Conservation (phyloP, 306 rosid genomes). For the Mucuna pruriens region DNA sequence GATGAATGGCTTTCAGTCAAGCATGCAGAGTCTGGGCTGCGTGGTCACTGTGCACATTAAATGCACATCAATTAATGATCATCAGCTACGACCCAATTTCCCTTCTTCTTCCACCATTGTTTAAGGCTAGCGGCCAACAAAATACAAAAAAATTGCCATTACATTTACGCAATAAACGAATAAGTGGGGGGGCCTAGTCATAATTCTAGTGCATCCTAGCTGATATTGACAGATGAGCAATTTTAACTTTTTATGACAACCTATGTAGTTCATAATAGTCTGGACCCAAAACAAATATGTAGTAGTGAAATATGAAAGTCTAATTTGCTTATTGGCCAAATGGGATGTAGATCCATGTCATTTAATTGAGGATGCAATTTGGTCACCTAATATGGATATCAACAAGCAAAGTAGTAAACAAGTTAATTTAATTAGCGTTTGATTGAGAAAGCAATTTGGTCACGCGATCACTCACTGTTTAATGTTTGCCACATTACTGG, state of each 20-base stretch:
- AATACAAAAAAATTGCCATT: slow-evolving; percentile 29
- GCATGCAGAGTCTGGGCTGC: slow-evolving; percentile 18
- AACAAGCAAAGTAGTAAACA: slow-evolving; percentile 13
- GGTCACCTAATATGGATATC: slow-evolving; percentile 33
- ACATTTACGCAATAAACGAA: slow-evolving; percentile 26
- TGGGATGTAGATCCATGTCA: background rate
- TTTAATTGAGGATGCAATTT: slow-evolving; percentile 27
- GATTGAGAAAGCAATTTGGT: slow-evolving; percentile 17
- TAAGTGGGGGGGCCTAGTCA: slow-evolving; percentile 39
- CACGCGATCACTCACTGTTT: slow-evolving; percentile 32
- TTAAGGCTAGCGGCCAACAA: slow-evolving; percentile 28
- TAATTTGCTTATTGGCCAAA: slow-evolving; percentile 4
- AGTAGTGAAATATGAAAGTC: slow-evolving; percentile 1
- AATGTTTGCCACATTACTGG: slow-evolving; percentile 29
- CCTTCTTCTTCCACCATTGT: slow-evolving; percentile 30
- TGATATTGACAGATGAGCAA: slow-evolving; percentile 46
- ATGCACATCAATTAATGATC: slow-evolving; percentile 27
- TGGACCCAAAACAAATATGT: slow-evolving; percentile 38
- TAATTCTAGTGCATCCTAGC: slow-evolving; percentile 46
- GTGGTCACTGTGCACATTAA: slow-evolving; percentile 47
- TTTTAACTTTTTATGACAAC: slow-evolving; percentile 45
- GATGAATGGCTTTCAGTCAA: slow-evolving; percentile 37
- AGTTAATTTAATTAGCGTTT: slow-evolving; percentile 14
- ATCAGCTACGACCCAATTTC: slow-evolving; percentile 13
- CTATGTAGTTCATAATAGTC: slow-evolving; percentile 32